Evolutionary conservation across 306 rosid genomes (phyloP), one percentile per base, ranked within the genome.

Genomic region (Glycine latifolia): DNA sequence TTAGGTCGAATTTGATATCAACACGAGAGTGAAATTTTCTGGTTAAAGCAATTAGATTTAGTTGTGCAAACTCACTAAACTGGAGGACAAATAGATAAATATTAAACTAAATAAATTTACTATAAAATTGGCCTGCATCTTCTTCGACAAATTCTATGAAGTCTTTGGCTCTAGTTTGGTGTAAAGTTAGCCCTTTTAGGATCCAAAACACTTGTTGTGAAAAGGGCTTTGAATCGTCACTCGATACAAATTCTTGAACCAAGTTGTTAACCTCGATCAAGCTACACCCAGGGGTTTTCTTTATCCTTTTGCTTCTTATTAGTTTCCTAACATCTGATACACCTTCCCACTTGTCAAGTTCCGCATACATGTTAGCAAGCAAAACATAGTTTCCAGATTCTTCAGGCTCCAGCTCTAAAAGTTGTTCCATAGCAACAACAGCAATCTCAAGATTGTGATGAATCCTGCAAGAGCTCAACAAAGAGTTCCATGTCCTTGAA

Each of bases 401-500:
- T 77, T 93, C 94, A 10, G 97, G 95, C 85, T 93, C 99, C 2
- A 90, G 87, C 88, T 88, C 90, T 12, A 73, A 8, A 70, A 90
- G 90, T 5, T 84, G 88, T 75, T 89, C 88, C 89, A 88, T 92
- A 8, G 94, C 96, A 71, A 83, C 79, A 17, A 71, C 10, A 61
- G 97, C 94, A 81, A 89, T 85, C 77, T 89, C 90, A 61, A 89
- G 87, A 85, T 93, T 91, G 82, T 86, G 58, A 77, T 89, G 84
- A 77, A 83, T 87, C 88, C 92, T 89, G 76, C 98, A 90, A 26
- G 92, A 92, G 56, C 90, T 92, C 31, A 95, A 80, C 84, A 95
- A 53, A 46, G 96, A 90, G 62, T 95, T 95, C 98, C 97, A 95
- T 85, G 93, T 87, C 87, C 87, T 95, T 2, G 97, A 83, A 79